These are phyloP conservation scores for Dianthus caryophyllus DNA, from an alignment of 148 eudicot species.

Conservation along the genomic window DNA sequence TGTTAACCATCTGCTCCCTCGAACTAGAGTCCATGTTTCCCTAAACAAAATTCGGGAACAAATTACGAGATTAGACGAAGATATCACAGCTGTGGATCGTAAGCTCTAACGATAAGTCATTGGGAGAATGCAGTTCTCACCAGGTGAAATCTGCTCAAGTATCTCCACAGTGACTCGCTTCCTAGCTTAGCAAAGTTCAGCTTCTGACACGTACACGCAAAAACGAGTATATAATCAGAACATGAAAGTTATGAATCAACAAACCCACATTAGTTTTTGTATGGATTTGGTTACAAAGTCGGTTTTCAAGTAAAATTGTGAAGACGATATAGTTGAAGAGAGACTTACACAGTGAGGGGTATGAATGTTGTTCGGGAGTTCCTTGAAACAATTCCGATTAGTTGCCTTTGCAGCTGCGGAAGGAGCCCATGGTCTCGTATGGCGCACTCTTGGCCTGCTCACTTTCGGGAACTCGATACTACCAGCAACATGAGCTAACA, in stretches of 20 bases:
- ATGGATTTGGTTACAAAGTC: background rate
- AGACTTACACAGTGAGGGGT: slow-evolving; percentile 48
- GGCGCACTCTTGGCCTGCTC: slow-evolving; percentile 72
- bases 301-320: background rate
- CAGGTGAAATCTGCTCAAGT: slow-evolving; percentile 70
- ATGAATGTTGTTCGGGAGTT: slow-evolving; percentile 44
- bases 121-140: slow-evolving; percentile 36
- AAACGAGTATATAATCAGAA: background rate
- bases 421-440: slow-evolving; percentile 62
- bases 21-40: slow-evolving; percentile 54
- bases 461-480: slow-evolving; percentile 58
- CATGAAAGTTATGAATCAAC: background rate
- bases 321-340: slow-evolving; percentile 1
- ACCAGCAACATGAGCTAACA: slow-evolving; percentile 35
- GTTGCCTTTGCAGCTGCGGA: slow-evolving; percentile 49
- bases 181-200: slow-evolving; percentile 74
- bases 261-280: too few relatives aligned
- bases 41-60: slow-evolving; percentile 29
- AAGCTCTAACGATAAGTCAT: background rate
- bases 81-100: background rate
- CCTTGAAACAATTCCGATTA: slow-evolving; percentile 46
- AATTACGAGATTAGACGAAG: slow-evolving; percentile 4
- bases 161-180: slow-evolving; percentile 82
- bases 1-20: slow-evolving; percentile 61
- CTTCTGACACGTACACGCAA: slow-evolving; percentile 37